Conservation (phyloP, 2,329 filamentous ascomycete genomes). For the Lasiodiplodia sp. region DNA sequence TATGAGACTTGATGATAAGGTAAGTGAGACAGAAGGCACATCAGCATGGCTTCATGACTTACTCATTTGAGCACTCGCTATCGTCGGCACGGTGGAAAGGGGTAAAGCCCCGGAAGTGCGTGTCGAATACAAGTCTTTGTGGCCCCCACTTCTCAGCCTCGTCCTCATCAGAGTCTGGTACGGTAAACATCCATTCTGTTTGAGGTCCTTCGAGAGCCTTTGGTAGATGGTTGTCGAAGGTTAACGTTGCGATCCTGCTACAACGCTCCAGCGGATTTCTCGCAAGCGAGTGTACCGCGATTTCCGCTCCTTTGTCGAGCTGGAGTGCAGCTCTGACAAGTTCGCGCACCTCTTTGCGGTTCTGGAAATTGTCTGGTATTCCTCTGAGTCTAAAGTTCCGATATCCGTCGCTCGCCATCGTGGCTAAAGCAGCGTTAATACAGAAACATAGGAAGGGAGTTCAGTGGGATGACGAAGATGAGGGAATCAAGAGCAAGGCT, state of each 20-base stretch:
- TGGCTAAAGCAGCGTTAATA: not conserved
- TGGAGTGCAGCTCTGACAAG: not conserved
- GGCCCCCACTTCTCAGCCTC: not conserved
- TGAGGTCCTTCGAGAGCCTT: no score
- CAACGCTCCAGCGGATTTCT: not conserved
- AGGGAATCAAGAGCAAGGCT: not conserved
- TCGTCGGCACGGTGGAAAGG: slow-evolving; percentile 8
- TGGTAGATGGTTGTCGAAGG: not conserved
- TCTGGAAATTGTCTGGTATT: not conserved
- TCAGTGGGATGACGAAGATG: not conserved
- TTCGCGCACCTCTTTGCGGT: not conserved
- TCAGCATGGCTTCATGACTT: not conserved
- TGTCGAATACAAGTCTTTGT: slow-evolving; percentile 27
- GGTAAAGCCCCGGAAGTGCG: slow-evolving; percentile 28
- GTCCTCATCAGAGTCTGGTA: not conserved
- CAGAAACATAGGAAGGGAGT: not conserved
- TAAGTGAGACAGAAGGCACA: not conserved
- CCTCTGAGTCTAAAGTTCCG: not conserved
- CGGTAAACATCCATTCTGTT: not conserved
- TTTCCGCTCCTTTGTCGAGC: not conserved
- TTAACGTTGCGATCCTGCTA: not conserved
- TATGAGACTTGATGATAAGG: slow-evolving; percentile 23
- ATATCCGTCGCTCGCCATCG: not conserved
- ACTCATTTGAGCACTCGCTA: not conserved
- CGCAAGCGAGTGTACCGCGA: not conserved